A percentile compares a stretch with the other conserved stretches of the same genome.
These are phyloP conservation scores for Drechslerella coelobrocha DNA, from an alignment of 2,329 filamentous ascomycete species.

Conservation along the genomic window DNA sequence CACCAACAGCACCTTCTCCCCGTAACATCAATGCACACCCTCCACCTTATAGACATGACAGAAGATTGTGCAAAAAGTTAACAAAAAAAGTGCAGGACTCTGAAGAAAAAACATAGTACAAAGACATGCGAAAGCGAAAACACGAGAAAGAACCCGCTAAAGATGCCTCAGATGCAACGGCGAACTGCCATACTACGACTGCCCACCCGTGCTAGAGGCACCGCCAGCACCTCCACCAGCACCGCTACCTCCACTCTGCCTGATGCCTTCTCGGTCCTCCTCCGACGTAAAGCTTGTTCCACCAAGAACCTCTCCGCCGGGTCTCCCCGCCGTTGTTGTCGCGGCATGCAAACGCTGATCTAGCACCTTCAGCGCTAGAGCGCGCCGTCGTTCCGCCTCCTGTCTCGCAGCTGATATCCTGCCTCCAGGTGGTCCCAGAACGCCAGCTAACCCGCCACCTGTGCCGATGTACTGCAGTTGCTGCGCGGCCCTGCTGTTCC, in stretches of 20 bases:
- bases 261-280: conserved; percentile 23
- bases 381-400: conserved; percentile 87
- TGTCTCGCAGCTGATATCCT: conserved; percentile 68
- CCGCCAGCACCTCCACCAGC: background rate
- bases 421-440: conserved; percentile 57
- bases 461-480: conserved; percentile 60
- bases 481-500: conserved; percentile 73
- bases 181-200: conserved; percentile 24
- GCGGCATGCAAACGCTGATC: conserved; percentile 92
- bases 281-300: conserved; percentile 52
- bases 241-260: conserved; percentile 5
- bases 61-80: background rate
- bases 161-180: conserved; percentile 28
- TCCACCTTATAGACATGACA: conserved; percentile 1
- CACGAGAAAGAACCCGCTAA: conserved; percentile 6
- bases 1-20: no score
- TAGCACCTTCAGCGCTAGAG: conserved; percentile 85
- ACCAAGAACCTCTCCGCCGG: conserved; percentile 44
- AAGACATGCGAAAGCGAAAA: conserved; percentile 8
- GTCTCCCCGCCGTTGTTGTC: conserved; percentile 63
- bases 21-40: no score
- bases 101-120: background rate
- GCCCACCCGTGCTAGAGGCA: background rate
- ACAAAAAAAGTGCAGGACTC: conserved; percentile 12
- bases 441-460: conserved; percentile 26